These are phyloP conservation scores for Aureobasidium sp. DNA, from an alignment of 2,329 filamentous ascomycete species.

Conservation along the genomic window DNA sequence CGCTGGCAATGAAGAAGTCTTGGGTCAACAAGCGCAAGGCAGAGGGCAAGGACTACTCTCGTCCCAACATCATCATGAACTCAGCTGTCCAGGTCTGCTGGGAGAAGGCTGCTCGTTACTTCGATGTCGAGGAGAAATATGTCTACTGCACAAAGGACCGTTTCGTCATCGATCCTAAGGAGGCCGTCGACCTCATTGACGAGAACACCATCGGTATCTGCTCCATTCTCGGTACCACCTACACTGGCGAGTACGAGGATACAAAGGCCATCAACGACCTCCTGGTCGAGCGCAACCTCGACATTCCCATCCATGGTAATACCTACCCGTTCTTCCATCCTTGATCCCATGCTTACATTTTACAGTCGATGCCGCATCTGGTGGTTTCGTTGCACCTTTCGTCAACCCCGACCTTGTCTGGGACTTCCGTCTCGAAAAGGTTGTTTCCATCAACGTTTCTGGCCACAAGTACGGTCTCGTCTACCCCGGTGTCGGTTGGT, in stretches of 20 bases:
- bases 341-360: not conserved
- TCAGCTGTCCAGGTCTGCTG: conserved; percentile 94
- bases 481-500: conserved; percentile 92
- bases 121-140: conserved; percentile 81
- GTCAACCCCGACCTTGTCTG: conserved; percentile 74
- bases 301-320: conserved; percentile 67
- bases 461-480: conserved; percentile 79
- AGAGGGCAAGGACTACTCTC: conserved; percentile 69
- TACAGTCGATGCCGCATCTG: conserved; percentile 75
- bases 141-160: conserved; percentile 49
- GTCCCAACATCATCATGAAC: conserved; percentile 92
- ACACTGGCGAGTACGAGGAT: conserved; percentile 94
- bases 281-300: conserved; percentile 62
- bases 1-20: conserved; percentile 88
- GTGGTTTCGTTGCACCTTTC: conserved; percentile 90
- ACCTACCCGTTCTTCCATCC: not conserved
- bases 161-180: conserved; percentile 55
- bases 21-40: conserved; percentile 84
- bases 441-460: conserved; percentile 88
- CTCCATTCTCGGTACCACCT: conserved; percentile 82
- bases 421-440: conserved; percentile 85
- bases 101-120: conserved; percentile 61
- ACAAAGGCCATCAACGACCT: conserved; percentile 87
- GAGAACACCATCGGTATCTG: conserved; percentile 85
- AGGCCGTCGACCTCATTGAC: conserved; percentile 53